These are phyloP conservation scores for Lodderomyces pseudojiufengensis DNA, from an alignment of 1,139 yeast species.

Conservation along the genomic window DNA sequence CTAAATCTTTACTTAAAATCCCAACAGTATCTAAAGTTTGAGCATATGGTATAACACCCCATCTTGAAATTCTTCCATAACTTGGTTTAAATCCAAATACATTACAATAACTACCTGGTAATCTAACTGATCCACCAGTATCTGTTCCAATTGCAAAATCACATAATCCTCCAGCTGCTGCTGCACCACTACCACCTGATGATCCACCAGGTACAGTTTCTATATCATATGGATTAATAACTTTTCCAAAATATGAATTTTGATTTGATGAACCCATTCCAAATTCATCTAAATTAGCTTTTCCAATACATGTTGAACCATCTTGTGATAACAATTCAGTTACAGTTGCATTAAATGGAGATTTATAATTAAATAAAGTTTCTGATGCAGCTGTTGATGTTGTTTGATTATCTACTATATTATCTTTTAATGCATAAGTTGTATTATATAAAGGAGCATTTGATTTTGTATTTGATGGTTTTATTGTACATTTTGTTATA, in stretches of 20 bases:
- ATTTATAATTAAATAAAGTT: constrained; percentile 52
- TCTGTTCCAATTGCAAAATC: constrained; percentile 83
- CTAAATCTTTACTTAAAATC: constrained; percentile 53
- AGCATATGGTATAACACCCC: constrained; percentile 92
- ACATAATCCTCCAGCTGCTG: constrained; percentile 64
- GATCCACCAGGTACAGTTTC: constrained; percentile 77
- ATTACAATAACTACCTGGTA: constrained; percentile 88
- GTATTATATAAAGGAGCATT: constrained; percentile 11
- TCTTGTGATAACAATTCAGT: constrained; percentile 47
- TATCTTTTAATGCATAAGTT: constrained; percentile 54
- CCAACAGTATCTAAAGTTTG: constrained; percentile 96
- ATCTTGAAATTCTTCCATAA: constrained; percentile 84
- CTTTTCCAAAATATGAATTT: constrained; percentile 60
- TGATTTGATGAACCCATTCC: constrained; percentile 87
- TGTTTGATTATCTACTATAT: constrained; percentile 59
- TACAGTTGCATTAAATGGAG: constrained; percentile 85
- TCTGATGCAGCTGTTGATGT: constrained; percentile 78
- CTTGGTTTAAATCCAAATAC: constrained; percentile 87
- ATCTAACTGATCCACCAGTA: constrained; percentile 93
- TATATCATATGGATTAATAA: constrained; percentile 57
- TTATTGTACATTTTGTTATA: constrained; percentile 4
- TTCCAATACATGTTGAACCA: constrained; percentile 64
- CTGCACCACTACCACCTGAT: constrained; percentile 94
- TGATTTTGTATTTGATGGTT: not conserved
- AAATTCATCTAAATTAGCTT: constrained; percentile 94